Conservation (phyloP, 2,329 filamentous ascomycete species). For the Lecanicillium sp. region DNA sequence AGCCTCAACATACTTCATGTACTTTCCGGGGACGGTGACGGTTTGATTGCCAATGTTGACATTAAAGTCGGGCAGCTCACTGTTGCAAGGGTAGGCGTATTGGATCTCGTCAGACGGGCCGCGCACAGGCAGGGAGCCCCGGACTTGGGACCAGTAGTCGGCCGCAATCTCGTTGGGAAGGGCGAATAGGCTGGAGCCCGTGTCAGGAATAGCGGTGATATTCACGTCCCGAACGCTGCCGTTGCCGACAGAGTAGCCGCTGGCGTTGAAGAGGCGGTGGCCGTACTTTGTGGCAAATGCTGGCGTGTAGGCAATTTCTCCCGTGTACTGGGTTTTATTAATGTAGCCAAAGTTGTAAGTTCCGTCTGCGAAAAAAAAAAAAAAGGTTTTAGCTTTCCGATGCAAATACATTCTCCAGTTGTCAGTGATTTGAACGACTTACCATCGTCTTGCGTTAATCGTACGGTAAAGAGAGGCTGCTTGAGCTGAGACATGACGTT, state of each 20-base stretch:
- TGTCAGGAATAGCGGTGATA: conserved; percentile 42
- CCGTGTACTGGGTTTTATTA: conserved; percentile 53
- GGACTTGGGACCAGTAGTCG: conserved; percentile 31
- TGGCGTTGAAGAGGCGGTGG: conserved; percentile 45
- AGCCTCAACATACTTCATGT: no score
- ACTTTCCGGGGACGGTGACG: background rate
- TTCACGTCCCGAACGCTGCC: conserved; percentile 23
- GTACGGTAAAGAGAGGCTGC: conserved; percentile 54
- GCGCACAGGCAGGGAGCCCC: background rate
- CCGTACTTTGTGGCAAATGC: conserved; percentile 50
- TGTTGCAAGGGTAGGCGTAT: conserved; percentile 33
- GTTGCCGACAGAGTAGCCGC: conserved; percentile 14
- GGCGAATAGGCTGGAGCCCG: conserved; percentile 55
- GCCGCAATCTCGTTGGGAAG: conserved; percentile 42
- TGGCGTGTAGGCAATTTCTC: conserved; percentile 51
- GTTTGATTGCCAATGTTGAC: conserved; percentile 43
- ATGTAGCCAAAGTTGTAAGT: conserved; percentile 69
- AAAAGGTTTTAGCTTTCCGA: no score
- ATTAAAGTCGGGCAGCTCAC: conserved; percentile 25
- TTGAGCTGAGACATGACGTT: conserved; percentile 17
- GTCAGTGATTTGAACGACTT: conserved; percentile 4
- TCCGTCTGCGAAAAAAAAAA: conserved; percentile 40
- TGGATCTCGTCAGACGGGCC: conserved; percentile 21
- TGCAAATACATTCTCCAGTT: background rate
- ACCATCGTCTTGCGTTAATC: conserved; percentile 44